Base-by-base conservation (phyloP, 2,329 filamentous ascomycete species). In the Chaetothyriales sp. region DNA sequence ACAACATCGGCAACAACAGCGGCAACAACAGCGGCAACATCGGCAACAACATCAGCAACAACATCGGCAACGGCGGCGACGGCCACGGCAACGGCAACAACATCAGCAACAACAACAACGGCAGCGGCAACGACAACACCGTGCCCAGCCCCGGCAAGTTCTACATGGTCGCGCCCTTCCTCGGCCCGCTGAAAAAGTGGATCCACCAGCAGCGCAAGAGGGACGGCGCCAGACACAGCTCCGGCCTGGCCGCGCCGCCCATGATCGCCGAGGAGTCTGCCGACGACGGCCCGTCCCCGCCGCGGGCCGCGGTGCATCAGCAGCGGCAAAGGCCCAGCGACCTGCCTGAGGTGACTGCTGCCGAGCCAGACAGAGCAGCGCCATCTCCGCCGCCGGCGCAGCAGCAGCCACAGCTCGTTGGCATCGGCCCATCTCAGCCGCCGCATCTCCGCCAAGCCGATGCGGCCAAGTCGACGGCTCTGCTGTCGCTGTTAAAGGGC, bases 121-220 rank as follows among this genome's bases (percentile, higher is more conserved):
- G 8, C 33, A 40, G 15, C 15, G 33, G 10, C 33, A 40, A 40
- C 33, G 33, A 40, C 10, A 15, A 40, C 33, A 40, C 15, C 33
- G 69, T 79, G 10, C 69, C 75, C 2, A 86, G 84, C 60, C 81
- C 82, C 43, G 89, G 86, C 66, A 95, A 90, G 64, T 97, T 95
- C 66, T 98, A 95, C 69, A 95, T 97, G 87, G 92, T 98, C 18
- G 89, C 89, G 0, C 89, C 90, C 0, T 98, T 98, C 64, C 73
- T 97, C 51, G 81, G 81, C 1, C 85, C 82, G 5, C 69, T 98
- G 47, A 89, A 88, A 68, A 88, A 87, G 66, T 97, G 89, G 89
- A 88, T 97, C 46, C 73, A 81, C n/a, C 79, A 84, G 57, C 87
- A 94, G 69, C 84, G 80, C 71, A 89, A 83, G 69, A 74, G 77